phyloP scores from a whole-genome alignment of 108 stramenopile genomes.

The Fistulifera pelliculosa region DNA sequence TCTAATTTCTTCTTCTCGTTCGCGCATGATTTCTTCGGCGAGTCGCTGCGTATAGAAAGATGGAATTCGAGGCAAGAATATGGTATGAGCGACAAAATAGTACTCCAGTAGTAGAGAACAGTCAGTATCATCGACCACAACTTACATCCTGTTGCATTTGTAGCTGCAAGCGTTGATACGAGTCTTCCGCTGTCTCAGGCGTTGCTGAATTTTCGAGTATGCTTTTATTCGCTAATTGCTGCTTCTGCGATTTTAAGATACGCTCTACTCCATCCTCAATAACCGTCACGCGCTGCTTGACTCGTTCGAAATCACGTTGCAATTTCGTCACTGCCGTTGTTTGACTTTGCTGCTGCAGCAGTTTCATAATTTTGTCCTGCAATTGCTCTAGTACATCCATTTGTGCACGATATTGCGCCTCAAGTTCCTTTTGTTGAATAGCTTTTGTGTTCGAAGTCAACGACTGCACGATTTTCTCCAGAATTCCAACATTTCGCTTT shows the following conservation, averaged over 20 bases:
- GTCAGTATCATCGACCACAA: background rate
- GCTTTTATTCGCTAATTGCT: slow-evolving; percentile 2
- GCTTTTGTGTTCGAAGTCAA: slow-evolving; percentile 23
- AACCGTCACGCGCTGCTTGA: slow-evolving; percentile 19
- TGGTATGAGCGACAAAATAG: too few relatives aligned
- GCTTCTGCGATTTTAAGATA: too few relatives aligned
- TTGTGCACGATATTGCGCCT: slow-evolving; percentile 73
- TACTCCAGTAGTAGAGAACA: too few relatives aligned
- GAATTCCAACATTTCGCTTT: slow-evolving; percentile 69
- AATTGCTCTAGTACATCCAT: slow-evolving; percentile 62
- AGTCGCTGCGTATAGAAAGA: slow-evolving; percentile 30
- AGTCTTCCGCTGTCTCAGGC: background rate
- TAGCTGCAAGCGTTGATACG: slow-evolving; percentile 41
- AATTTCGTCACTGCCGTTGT: slow-evolving; percentile 37
- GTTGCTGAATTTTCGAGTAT: slow-evolving; percentile 8
- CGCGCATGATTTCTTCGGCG: slow-evolving; percentile 78
- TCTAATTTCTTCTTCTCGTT: slow-evolving; percentile 82
- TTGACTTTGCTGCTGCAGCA: slow-evolving; percentile 24
- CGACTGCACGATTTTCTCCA: slow-evolving; percentile 61
- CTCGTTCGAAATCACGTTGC: slow-evolving; percentile 60
- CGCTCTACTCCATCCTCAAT: too few relatives aligned
- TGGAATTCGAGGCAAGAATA: background rate
- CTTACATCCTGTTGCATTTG: slow-evolving; percentile 71
- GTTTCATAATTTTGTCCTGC: slow-evolving; percentile 35
- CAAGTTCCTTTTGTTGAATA: slow-evolving; percentile 33